A percentile compares a stretch with the other conserved stretches of the same genome.
phyloP scores from a whole-genome alignment of 2,329 filamentous ascomycete species.

The Diaporthe eres region DNA sequence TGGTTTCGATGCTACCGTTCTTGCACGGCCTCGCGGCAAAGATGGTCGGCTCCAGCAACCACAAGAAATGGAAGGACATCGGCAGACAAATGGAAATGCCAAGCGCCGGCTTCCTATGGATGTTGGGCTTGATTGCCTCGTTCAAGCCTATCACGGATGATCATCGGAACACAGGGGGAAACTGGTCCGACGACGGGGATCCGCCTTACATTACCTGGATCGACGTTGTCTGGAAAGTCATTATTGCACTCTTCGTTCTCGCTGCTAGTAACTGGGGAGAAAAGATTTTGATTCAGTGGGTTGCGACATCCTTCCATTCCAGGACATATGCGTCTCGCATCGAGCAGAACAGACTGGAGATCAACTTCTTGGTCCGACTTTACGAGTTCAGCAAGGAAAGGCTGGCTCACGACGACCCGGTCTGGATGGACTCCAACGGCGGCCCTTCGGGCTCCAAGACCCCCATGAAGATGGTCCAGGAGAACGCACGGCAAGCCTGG shows the following conservation, averaged over 20 bases:
- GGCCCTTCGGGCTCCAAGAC: slow-evolving; percentile 75
- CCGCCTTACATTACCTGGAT: slow-evolving; percentile 77
- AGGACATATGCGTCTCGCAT: slow-evolving; percentile 93
- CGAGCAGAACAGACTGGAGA: slow-evolving; percentile 92
- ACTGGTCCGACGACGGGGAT: slow-evolving; percentile 58
- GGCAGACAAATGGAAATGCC: slow-evolving; percentile 88
- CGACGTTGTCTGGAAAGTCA: slow-evolving; percentile 83
- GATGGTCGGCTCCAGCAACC: slow-evolving; percentile 83
- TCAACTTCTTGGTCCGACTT: slow-evolving; percentile 69
- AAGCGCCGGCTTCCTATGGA: slow-evolving; percentile 91
- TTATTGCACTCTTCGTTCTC: slow-evolving; percentile 87
- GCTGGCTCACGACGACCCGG: slow-evolving; percentile 66
- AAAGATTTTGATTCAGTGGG: slow-evolving; percentile 95
- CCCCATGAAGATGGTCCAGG: slow-evolving; percentile 79
- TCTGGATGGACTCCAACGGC: slow-evolving; percentile 58
- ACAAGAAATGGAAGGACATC: slow-evolving; percentile 94
- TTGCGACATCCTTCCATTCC: slow-evolving; percentile 92
- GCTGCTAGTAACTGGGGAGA: slow-evolving; percentile 86
- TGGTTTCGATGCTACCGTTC: slow-evolving; percentile 65
- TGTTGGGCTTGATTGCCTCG: slow-evolving; percentile 86
- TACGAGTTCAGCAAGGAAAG: slow-evolving; percentile 84
- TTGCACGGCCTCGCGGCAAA: slow-evolving; percentile 70
- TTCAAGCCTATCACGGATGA: slow-evolving; percentile 85
- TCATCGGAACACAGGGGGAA: slow-evolving; percentile 57
- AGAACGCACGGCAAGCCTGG: slow-evolving; percentile 81